These are phyloP conservation scores for Coemansia nantahalensis DNA, from an alignment of 192 early-diverging fungal species.

Conservation along the genomic window DNA sequence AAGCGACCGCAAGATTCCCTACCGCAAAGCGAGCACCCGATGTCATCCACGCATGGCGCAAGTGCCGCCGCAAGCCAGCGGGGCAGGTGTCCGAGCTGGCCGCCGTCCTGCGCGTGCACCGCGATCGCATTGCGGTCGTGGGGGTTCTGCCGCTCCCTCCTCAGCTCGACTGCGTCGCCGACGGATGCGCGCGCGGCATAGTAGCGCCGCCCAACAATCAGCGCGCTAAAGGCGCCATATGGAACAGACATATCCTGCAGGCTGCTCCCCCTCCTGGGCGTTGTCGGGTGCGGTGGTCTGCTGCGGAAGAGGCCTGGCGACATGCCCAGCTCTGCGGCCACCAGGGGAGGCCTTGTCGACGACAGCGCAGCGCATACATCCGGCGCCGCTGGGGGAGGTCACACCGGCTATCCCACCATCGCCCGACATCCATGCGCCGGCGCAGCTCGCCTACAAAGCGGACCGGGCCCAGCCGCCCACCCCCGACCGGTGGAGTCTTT, in stretches of 20 bases:
- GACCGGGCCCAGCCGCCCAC: too few relatives aligned
- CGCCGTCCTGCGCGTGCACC: neutral
- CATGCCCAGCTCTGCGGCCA: too few relatives aligned
- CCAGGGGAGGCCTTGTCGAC: too few relatives aligned
- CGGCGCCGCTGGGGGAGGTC: neutral
- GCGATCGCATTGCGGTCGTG: slow-evolving; percentile 39
- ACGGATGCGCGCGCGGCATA: slow-evolving; percentile 3
- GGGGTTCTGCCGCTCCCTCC: slow-evolving; percentile 15
- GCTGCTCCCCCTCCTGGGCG: neutral
- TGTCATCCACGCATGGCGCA: slow-evolving; percentile 32
- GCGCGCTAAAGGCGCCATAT: slow-evolving; percentile 21
- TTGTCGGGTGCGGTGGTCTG: too few relatives aligned
- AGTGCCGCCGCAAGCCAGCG: slow-evolving; percentile 39
- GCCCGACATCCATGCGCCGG: neutral
- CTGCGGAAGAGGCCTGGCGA: too few relatives aligned
- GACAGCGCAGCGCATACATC: neutral
- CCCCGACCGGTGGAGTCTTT: too few relatives aligned
- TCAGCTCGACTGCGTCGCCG: slow-evolving; percentile 8
- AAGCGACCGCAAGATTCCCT: neutral
- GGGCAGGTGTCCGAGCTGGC: slow-evolving; percentile 28
- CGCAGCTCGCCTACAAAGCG: neutral
- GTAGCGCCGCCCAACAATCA: slow-evolving; percentile 35
- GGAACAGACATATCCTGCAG: neutral
- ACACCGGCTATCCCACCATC: slow-evolving; percentile 7
- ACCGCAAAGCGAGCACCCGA: slow-evolving; percentile 15